Conservation (phyloP, 148 eudicot species). For the Fagopyrum esculentum region DNA sequence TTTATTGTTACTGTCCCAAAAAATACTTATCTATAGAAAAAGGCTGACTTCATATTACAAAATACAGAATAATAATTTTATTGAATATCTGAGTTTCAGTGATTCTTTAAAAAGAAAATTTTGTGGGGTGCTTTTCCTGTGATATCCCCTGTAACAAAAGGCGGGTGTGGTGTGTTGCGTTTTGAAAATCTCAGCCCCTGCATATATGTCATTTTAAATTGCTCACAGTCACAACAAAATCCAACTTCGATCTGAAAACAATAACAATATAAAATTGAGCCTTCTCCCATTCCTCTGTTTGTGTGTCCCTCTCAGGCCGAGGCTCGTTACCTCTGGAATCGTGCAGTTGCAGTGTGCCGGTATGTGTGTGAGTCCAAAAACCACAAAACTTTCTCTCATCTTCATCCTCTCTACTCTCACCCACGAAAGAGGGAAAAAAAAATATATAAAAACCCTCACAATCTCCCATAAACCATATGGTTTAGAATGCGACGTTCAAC, state of each 20-base stretch:
- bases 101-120: too few species aligned
- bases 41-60: too few species aligned
- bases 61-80: too few species aligned
- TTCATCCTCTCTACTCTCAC: not conserved
- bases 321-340: conserved; percentile 3
- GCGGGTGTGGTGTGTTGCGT: not conserved
- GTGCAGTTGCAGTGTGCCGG: not conserved
- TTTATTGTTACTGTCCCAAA: too few species aligned
- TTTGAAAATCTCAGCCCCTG: not conserved
- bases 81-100: too few species aligned
- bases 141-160: not conserved
- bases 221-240: not conserved
- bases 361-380: not conserved
- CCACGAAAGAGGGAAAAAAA: not conserved
- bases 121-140: not conserved
- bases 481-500: conserved; percentile 9
- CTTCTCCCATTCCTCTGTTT: conserved; percentile 7
- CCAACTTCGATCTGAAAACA: conserved; percentile 8
- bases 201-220: not conserved
- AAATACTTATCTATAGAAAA: too few species aligned
- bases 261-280: not conserved
- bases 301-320: conserved; percentile 1
- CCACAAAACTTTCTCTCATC: not conserved
- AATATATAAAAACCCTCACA: not conserved
- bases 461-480: conserved; percentile 3